Evolutionary conservation across 768 basidiomycete species (phyloP), one percentile per base, ranked within the genome.

Genomic region (Tulasnella sp.): DNA sequence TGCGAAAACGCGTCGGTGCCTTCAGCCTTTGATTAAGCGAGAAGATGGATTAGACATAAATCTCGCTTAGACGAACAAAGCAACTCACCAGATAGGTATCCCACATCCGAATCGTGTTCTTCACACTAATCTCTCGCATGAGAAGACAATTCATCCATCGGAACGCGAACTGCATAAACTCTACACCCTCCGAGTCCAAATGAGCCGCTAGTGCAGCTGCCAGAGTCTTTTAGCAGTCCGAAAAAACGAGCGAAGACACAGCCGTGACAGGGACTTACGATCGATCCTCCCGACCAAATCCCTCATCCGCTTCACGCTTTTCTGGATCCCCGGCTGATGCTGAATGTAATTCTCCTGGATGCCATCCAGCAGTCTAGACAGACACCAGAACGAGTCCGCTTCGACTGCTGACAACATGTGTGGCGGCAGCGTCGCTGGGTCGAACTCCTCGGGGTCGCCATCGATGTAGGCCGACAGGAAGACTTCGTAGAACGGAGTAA

Each of bases 141-240:
- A 98, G 84, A 67, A 99, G 81, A 79, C 97, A 98, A 78, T 99
- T 98, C 95, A 99, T 98, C 97, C 97, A 99, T 67, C 97, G 86
- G 81, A 99, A 99, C 42, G 97, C 96, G 77, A 99, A 99, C 79
- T 99, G 97, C 90, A 99, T 97, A 78, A 97, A 99, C 82, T 98
- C 95, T 76, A 99, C 95, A 77, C 91, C 92, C 80, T 99, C 90
- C 12, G 88, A 82, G 74, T 90, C 89, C 67, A 99, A 85, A 81
- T 99, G 97, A 7, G 86, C 82, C 5, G 89, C 85, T n/a, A 99
- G 85, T 1, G 94, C 93, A 22, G 90, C 94, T 96, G 73, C 5
- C 35, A 14, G 5, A 73, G 14, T 32, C 39, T 44, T 42, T 5
- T 41, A 39, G 16, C 16, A 64, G 26, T 37, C 16, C 36, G 16